Evolutionary conservation across 2,329 filamentous ascomycete genomes (phyloP).

Genomic region (Fusarium cicatricum): DNA sequence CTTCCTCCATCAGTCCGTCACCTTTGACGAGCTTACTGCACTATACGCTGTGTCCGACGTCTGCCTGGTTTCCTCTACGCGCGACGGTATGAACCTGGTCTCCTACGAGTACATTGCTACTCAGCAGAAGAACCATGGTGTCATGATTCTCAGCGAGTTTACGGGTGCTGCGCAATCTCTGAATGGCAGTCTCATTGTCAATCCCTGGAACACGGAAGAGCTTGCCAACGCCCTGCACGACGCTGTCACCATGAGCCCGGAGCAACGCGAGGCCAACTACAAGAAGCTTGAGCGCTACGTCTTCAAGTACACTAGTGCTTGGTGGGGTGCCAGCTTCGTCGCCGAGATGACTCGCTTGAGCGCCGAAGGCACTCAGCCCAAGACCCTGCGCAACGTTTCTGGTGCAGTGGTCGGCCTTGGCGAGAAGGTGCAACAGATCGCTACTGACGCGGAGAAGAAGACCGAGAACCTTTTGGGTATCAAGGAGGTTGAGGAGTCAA

Average conservation of each 20-base stretch:
- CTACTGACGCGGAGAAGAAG: conserved; percentile 35
- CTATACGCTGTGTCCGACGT: conserved; percentile 93
- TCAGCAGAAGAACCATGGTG: conserved; percentile 88
- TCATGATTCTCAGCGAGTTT: conserved; percentile 96
- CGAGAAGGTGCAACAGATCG: conserved; percentile 41
- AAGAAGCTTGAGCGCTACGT: conserved; percentile 94
- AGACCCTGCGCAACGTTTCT: conserved; percentile 53
- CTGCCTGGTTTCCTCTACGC: conserved; percentile 92
- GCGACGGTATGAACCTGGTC: conserved; percentile 98
- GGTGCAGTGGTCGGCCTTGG: conserved; percentile 48
- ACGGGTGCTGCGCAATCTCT: conserved; percentile 94
- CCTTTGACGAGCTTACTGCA: conserved; percentile 92
- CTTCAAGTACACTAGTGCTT: conserved; percentile 96
- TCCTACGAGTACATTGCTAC: conserved; percentile 98
- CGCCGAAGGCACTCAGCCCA: conserved; percentile 48
- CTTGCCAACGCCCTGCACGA: conserved; percentile 92
- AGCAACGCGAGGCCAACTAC: conserved; percentile 87
- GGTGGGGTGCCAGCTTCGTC: conserved; percentile 96
- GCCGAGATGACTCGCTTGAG: conserved; percentile 74
- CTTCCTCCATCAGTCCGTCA: conserved; percentile 96
- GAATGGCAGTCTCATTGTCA: conserved; percentile 92
- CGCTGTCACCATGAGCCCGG: conserved; percentile 94
- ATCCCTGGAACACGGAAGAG: conserved; percentile 98
- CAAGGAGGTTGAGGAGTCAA: conserved; percentile 31
- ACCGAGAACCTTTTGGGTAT: conserved; percentile 19